Base-by-base conservation (phyloP, 495 filamentous ascomycete species). In the Cryomyces antarcticus region DNA sequence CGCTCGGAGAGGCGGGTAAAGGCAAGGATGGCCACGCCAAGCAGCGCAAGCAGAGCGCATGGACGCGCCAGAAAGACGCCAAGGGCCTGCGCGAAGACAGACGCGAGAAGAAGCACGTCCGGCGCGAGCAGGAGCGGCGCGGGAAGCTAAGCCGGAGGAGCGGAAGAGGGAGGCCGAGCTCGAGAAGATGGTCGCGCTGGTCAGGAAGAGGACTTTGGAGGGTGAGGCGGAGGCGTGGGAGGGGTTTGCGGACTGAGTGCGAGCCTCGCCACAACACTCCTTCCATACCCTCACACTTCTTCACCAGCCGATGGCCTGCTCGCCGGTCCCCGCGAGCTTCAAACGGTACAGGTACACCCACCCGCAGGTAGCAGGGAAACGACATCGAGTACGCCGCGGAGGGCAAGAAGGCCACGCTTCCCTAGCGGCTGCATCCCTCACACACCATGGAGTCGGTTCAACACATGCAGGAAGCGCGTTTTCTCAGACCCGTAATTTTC, bases 31-130 rank as follows among this genome's bases (percentile, higher is more conserved):
- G 45, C 42, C 31, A 54, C 39, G 69, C 67, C 54, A 56, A 64
- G 52, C 68, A 75, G 52, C 54, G 71, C 59, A 65, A 68, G 46
- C 69, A 60, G 45, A 67, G 74, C 39, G 79, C 89, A 2, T 97
- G 89, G 89, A 92, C 79, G 56, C 69, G 70, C 31, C 88, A 95
- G 61, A 65, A 71, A 28, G 83, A 88, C 36, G 62, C 66, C 27
- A 76, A 77, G 46, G 77, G 79, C 1, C 60, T 70, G 43, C 76
- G 74, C 46, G 68, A 75, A 41, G 66, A 59, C 48, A 66, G 83
- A 46, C 68, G 80, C 40, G 84, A 87, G 45, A 77, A 76, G 67
- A 87, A 86, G 60, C 64, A 71, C 41, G 68, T 70, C 40, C 77
- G 72, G 57, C 69, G 77, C 39, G 82, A 92, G 55, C 70, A 74